Percentiles rank a stretch among this genome's conserved stretches.
phyloP scores from a whole-genome alignment of 768 basidiomycete genomes.

The Lepiota brunneoincarnata region DNA sequence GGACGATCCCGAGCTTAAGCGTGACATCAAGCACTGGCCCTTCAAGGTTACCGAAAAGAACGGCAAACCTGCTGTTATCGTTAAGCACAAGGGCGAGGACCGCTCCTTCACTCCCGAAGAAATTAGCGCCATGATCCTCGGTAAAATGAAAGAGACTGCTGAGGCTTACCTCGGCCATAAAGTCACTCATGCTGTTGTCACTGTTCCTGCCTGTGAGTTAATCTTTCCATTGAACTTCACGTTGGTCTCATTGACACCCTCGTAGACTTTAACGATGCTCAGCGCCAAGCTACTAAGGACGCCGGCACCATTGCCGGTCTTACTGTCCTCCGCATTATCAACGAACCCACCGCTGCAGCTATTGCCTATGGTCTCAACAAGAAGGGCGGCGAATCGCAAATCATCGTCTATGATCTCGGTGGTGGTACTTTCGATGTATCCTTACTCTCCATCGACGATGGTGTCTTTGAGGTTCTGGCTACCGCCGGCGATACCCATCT shows the following conservation, averaged over 20 bases:
- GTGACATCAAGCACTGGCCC: conserved; percentile 90
- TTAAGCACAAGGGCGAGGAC: conserved; percentile 74
- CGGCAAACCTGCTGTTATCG: conserved; percentile 78
- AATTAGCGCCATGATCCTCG: conserved; percentile 92
- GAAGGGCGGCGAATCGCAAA: conserved; percentile 90
- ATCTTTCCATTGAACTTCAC: background rate
- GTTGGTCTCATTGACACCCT: conserved; percentile 12
- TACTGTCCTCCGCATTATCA: conserved; percentile 94
- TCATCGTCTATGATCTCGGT: conserved; percentile 97
- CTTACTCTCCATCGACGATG: conserved; percentile 90
- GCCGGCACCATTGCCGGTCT: conserved; percentile 95
- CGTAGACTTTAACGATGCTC: conserved; percentile 95
- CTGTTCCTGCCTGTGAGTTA: conserved; percentile 89
- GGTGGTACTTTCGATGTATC: conserved; percentile 99
- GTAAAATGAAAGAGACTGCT: conserved; percentile 99
- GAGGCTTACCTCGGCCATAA: conserved; percentile 96
- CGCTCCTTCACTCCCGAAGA: conserved; percentile 92
- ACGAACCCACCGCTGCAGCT: conserved; percentile 95
- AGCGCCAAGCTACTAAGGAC: conserved; percentile 98
- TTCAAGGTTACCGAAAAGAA: conserved; percentile 78
- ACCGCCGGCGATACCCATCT: conserved; percentile 95
- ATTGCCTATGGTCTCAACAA: conserved; percentile 99
- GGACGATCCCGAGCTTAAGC: conserved; percentile 76
- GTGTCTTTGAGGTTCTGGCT: conserved; percentile 87
- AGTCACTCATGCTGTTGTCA: conserved; percentile 97